Conservation (phyloP, 1,284 basidiomycete species). For the Peniophora sp. region DNA sequence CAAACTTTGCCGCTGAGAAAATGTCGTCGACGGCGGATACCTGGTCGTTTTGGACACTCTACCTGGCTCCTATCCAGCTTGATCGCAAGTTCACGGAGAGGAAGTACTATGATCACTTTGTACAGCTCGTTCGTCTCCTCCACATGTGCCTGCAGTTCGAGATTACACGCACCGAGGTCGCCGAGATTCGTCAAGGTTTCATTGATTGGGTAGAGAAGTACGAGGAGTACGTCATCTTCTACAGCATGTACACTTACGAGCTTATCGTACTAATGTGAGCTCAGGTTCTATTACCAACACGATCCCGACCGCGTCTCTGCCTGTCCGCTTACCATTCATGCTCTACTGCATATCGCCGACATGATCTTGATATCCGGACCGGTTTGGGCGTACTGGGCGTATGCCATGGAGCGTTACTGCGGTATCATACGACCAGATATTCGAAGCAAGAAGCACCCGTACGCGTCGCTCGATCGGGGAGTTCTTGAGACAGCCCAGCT, state of each 20-base stretch:
- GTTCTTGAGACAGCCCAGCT: slow-evolving; percentile 16
- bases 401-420: slow-evolving; percentile 26
- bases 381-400: slow-evolving; percentile 37
- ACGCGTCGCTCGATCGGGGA: slow-evolving; percentile 16
- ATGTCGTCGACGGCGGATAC: slow-evolving; percentile 19
- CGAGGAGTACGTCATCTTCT: slow-evolving; percentile 24
- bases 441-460: slow-evolving; percentile 17
- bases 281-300: slow-evolving; percentile 33
- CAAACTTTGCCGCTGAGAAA: slow-evolving; percentile 26
- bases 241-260: background rate
- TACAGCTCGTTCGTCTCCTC: slow-evolving; percentile 29
- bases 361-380: slow-evolving; percentile 25
- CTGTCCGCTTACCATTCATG: slow-evolving; percentile 33
- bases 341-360: slow-evolving; percentile 29
- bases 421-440: slow-evolving; percentile 15
- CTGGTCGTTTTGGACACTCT: slow-evolving; percentile 30
- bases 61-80: slow-evolving; percentile 32
- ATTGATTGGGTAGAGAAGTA: slow-evolving; percentile 32
- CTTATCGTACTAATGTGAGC: background rate
- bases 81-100: slow-evolving; percentile 16
- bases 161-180: slow-evolving; percentile 25
- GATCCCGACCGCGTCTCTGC: slow-evolving; percentile 18
- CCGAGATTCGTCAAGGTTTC: slow-evolving; percentile 23
- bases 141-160: slow-evolving; percentile 32
- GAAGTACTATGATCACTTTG: slow-evolving; percentile 34